Percentiles rank a stretch among this genome's conserved stretches.
phyloP scores from a whole-genome alignment of 495 filamentous ascomycete genomes.

The Xanthoparmelia taractica region DNA sequence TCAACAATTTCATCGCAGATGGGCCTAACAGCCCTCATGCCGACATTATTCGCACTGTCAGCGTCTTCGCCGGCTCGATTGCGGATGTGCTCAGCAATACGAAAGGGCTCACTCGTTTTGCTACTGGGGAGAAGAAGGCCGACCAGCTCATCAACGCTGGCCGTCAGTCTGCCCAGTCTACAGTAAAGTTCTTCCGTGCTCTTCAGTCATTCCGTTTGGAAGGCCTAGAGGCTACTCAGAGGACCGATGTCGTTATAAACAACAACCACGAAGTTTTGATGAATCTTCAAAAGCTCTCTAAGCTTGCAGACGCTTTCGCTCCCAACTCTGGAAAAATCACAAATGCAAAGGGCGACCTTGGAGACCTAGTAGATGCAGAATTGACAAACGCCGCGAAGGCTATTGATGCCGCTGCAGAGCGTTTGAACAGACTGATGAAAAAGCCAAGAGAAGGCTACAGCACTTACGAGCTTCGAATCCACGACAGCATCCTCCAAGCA shows the following conservation, averaged over 20 bases:
- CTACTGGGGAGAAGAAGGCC: conserved; percentile 87
- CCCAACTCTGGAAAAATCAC: conserved; percentile 74
- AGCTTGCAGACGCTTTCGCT: conserved; percentile 82
- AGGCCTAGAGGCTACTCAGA: conserved; percentile 75
- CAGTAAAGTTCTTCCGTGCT: conserved; percentile 91
- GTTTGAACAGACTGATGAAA: conserved; percentile 81
- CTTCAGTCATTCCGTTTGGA: conserved; percentile 90
- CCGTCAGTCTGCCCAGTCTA: conserved; percentile 76
- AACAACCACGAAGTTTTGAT: conserved; percentile 91
- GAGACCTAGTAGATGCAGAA: conserved; percentile 88
- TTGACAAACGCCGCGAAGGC: conserved; percentile 90
- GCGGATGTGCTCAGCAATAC: conserved; percentile 93
- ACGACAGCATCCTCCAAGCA: conserved; percentile 89
- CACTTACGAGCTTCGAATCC: conserved; percentile 92
- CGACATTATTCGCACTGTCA: conserved; percentile 87
- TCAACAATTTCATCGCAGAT: conserved; percentile 96
- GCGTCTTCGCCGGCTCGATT: conserved; percentile 80
- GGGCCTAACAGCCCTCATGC: conserved; percentile 87
- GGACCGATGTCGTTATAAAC: conserved; percentile 93
- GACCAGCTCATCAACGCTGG: conserved; percentile 75
- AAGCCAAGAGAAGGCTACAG: conserved; percentile 90
- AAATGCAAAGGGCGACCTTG: conserved; percentile 71
- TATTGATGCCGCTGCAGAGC: conserved; percentile 83
- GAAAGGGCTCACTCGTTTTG: conserved; percentile 89
- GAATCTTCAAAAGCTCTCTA: conserved; percentile 82